These are phyloP conservation scores for Amanita pseudoporphyria DNA, from an alignment of 768 basidiomycete species.

Conservation along the genomic window DNA sequence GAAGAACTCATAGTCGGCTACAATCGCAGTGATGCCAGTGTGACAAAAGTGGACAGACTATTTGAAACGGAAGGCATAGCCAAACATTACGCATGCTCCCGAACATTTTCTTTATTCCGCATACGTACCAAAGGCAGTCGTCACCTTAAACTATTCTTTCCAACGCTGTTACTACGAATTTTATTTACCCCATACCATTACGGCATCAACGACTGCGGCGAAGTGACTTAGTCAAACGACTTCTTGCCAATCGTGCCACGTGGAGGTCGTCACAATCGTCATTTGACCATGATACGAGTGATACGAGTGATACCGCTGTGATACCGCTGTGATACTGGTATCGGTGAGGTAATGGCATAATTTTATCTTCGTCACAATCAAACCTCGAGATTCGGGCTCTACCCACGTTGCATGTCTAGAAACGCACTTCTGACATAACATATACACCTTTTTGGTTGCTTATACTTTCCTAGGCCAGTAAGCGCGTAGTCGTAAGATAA, in stretches of 20 bases:
- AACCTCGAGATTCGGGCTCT: too few species aligned
- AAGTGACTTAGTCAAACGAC: background rate
- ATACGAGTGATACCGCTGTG: background rate
- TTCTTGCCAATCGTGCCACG: background rate
- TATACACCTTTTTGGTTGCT: too few species aligned
- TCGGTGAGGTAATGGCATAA: background rate
- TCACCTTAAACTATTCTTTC: too few species aligned
- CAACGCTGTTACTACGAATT: too few species aligned
- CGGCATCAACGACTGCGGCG: background rate
- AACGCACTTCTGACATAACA: too few species aligned
- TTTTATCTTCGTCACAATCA: background rate
- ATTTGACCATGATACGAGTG: background rate
- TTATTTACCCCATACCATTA: background rate
- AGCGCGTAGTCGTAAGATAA: too few species aligned
- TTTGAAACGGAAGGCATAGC: slow-evolving; percentile 2
- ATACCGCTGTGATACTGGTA: background rate
- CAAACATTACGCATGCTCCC: slow-evolving; percentile 3
- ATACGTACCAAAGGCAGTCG: too few species aligned
- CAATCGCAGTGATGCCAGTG: background rate
- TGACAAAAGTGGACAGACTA: background rate
- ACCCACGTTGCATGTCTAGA: too few species aligned
- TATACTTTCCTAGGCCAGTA: too few species aligned
- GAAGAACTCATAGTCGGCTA: slow-evolving; percentile 10
- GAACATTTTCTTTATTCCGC: too few species aligned
- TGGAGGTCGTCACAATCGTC: background rate